A percentile compares a stretch with the other conserved stretches of the same genome.
These are phyloP conservation scores for Fragaria nilgerrensis DNA, from an alignment of 306 rosid genomes.

Conservation along the genomic window DNA sequence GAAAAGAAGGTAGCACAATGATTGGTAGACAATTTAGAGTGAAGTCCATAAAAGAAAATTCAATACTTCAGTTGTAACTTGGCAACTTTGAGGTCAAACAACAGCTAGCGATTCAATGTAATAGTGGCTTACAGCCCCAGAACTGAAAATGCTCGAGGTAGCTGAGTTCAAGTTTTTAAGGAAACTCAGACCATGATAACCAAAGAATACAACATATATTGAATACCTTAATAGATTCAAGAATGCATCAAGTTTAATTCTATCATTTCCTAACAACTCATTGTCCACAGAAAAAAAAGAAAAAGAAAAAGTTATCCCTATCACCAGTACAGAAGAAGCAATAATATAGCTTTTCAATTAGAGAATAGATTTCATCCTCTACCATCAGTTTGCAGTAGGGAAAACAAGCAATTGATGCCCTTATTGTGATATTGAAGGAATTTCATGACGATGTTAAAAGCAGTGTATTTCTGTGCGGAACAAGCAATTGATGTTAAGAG, in stretches of 20 bases:
- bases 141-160: neutral
- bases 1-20: neutral
- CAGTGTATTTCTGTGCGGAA: slow-evolving; percentile 2
- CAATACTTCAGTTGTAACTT: neutral
- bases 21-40: neutral
- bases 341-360: slow-evolving; percentile 25
- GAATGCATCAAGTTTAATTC: slow-evolving; percentile 17
- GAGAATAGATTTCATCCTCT: slow-evolving; percentile 24
- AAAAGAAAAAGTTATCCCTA: neutral
- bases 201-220: slow-evolving; percentile 6
- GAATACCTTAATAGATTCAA: slow-evolving; percentile 9
- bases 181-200: neutral
- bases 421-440: slow-evolving; percentile 44
- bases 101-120: neutral
- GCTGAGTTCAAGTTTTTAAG: neutral
- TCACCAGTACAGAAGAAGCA: slow-evolving; percentile 27
- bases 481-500: slow-evolving; percentile 19
- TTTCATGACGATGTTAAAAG: slow-evolving; percentile 26
- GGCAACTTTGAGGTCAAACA: neutral
- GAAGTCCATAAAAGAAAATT: neutral
- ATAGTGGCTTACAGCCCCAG: neutral
- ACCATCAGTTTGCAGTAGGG: slow-evolving; percentile 39
- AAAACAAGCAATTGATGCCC: slow-evolving; percentile 37
- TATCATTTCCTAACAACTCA: slow-evolving; percentile 28
- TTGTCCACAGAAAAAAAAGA: neutral